Base-by-base conservation (phyloP, 768 basidiomycete genomes). In the Tylopilus balloui region DNA sequence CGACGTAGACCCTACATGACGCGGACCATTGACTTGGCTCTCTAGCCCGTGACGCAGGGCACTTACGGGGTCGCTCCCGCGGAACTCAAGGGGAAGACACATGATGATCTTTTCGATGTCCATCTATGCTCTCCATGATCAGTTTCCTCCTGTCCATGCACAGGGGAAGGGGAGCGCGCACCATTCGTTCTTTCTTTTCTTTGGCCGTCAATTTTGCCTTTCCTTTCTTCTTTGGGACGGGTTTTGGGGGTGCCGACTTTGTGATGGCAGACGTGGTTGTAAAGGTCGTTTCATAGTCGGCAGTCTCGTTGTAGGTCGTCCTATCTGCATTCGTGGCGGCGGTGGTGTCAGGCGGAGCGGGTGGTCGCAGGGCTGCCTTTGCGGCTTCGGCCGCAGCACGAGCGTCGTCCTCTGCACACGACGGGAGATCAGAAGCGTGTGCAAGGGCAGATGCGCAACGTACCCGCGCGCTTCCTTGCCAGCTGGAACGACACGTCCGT, bases 1-100 rank as follows among this genome's bases (percentile, higher is more conserved):
- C 82, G 75, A 23, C 90, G 81, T 34, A 92, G 72, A 46, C 75
- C 79, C 86, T 92, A 55, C 6, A 9, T 41, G 29, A 32, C n/a
- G 20, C 21, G 6, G 15, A 6, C 2, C 27, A 19, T 57, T 46
- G 15, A 38, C 21, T 21, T 3, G 21, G 13, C 13, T 20, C 23
- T 27, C n/a, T 6, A 12, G 17, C 3, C 7, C 9, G 25, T 11
- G 32, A 21, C 13, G 32, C 13, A 23, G n/a, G 20, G 52, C 21
- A 73, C 86, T 47, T 61, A 90, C 91, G 2, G 88, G 85, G 68
- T 95, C 90, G 55, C 75, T 86, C 9, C 93, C 93, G 20, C 93
- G 79, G 64, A 92, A 97, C 67, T 95, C 93, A 12, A 97, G 74
- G 0, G 93, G 93, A 31, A 95, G 72, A 46, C 78, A 80, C 21